Conservation (phyloP, 257 asterid genomes). For the Cinchona pubescens region DNA sequence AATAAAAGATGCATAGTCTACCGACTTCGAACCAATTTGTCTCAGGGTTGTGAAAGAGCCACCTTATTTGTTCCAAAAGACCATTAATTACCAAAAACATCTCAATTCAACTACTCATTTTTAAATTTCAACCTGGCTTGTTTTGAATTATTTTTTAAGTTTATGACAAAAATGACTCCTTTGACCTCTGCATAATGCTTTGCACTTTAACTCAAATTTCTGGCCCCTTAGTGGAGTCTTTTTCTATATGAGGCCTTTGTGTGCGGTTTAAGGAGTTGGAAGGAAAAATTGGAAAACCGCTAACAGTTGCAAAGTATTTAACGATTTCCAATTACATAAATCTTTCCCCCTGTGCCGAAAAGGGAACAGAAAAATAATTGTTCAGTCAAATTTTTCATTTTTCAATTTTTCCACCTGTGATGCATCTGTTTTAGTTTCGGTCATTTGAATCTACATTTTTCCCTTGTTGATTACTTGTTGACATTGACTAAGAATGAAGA, state of each 20-base stretch:
- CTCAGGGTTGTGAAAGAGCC: background rate
- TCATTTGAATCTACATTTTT: background rate
- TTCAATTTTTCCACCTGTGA: background rate
- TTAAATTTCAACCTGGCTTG: background rate
- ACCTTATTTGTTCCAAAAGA: background rate
- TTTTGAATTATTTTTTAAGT: no score
- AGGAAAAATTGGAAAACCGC: background rate
- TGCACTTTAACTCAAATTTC: background rate
- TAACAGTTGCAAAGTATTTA: background rate
- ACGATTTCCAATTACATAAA: background rate
- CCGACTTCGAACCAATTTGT: no score
- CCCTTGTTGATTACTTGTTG: background rate
- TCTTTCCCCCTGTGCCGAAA: background rate
- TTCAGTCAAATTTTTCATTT: no score
- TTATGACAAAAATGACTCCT: background rate
- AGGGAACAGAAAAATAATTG: background rate
- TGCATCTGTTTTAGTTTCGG: background rate
- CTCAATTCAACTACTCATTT: background rate
- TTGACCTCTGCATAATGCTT: background rate
- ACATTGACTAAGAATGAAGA: conserved; percentile 10
- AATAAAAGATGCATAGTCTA: no score
- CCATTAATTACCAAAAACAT: background rate
- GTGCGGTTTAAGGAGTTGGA: background rate
- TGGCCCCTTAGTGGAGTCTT: background rate
- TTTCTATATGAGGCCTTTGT: background rate